These are phyloP conservation scores for Raphanus raphanistrum DNA, from an alignment of 345 rosid species.

Conservation along the genomic window DNA sequence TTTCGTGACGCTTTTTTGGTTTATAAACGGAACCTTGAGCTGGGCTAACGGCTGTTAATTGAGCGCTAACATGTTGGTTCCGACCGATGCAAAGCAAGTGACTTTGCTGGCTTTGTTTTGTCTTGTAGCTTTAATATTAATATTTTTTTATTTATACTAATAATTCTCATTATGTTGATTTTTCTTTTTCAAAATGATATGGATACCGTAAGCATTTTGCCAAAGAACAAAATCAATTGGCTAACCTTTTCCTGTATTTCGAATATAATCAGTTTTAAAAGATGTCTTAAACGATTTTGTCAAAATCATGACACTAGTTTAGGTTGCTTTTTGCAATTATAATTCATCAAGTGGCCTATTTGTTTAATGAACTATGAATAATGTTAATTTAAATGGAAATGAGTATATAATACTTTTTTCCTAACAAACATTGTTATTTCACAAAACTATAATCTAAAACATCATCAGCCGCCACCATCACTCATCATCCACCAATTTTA, in stretches of 20 bases:
- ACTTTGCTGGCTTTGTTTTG: conserved; percentile 55
- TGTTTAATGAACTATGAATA: conserved; percentile 2
- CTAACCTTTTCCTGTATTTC: not conserved
- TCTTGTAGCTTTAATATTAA: not conserved
- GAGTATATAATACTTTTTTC: not conserved
- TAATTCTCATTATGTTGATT: not conserved
- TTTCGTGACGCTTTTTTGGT: conserved; percentile 31
- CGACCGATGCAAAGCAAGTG: conserved; percentile 37
- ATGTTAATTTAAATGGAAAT: not conserved
- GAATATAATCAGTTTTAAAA: not conserved
- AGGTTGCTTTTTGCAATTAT: not conserved
- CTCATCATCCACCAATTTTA: conserved; percentile 6
- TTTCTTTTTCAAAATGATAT: not conserved
- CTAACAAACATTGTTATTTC: conserved; percentile 22
- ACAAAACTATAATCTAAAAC: conserved; percentile 5
- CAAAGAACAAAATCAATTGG: conserved; percentile 6
- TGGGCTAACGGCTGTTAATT: conserved; percentile 52
- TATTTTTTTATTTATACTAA: not conserved
- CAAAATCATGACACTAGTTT: conserved; percentile 15
- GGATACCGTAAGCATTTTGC: not conserved
- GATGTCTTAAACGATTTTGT: conserved; percentile 2
- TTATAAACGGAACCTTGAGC: conserved; percentile 39
- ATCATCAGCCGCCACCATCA: conserved; percentile 29
- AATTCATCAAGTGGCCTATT: conserved; percentile 24
- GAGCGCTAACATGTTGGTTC: conserved; percentile 40